Base-by-base conservation (phyloP, 2,329 filamentous ascomycete genomes). In the Nigrospora oryzae region DNA sequence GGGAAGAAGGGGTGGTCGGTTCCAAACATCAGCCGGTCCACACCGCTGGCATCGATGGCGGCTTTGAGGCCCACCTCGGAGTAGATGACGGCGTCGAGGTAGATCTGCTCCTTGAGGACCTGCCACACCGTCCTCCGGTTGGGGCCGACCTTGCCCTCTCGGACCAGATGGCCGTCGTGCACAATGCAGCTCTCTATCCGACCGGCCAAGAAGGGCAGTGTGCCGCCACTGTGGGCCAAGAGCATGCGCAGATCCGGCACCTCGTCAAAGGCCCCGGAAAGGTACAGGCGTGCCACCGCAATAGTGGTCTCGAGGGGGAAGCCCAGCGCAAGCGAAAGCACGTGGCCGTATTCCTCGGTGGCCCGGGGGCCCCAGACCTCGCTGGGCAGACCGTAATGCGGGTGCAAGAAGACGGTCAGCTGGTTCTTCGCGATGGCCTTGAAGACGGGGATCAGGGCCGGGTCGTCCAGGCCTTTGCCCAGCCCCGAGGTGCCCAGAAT, bases 241-340 rank as follows among this genome's bases (percentile, higher is more conserved):
- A 96, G 70, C 57, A 96, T 81, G 17, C 79, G 73, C 49, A 96
- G 65, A 10, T 70, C 68, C 0, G 75, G 77, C 38, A 89, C 84
- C 11, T 77, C 73, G 61, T 95, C 89, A 63, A 93, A 95, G 0
- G 94, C 85, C 0, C 88, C 86, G 0, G 84, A 78, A n/a, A 96
- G 70, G 44, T 89, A 82, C 88, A 96, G 94, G 39, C 90, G 74
- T 4, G 86, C 81, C 2, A 95, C 83, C 0, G 89, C 88, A 54
- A 96, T 91, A 2, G 90, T 95, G 1, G 90, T 96, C 66, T 96
- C 90, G 53, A 96, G 78, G 0, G 90, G 89, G 60, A 95, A 95
- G 0, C 90, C 90, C 4, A 96, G 69, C 0, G 89, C 87, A 0
- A 96, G 70, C 0, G 89, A 86, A 3, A 96, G 72, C 1, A 95